These are phyloP conservation scores for Coemansia sp. DNA, from an alignment of 192 early-diverging fungal genomes.

Conservation along the genomic window DNA sequence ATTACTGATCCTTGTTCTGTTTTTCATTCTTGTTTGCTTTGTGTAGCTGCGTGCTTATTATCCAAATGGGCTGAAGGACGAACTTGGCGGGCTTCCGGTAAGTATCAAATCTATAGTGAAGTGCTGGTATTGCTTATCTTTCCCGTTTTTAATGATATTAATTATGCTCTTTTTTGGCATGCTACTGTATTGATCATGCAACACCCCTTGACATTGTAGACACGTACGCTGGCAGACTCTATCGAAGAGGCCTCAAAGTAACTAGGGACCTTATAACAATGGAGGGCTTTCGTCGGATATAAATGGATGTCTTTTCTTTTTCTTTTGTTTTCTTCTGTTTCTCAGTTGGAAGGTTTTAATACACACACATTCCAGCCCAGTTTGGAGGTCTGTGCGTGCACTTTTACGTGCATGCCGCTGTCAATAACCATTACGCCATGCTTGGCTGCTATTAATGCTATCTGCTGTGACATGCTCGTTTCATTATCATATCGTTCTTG, in stretches of 20 bases:
- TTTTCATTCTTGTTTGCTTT: conserved; percentile 2
- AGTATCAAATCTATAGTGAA: neutral
- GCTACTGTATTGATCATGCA: neutral
- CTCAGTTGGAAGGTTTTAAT: no score
- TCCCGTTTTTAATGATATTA: neutral
- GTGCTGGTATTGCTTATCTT: neutral
- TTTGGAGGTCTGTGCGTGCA: no score
- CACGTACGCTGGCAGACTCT: conserved; percentile 35
- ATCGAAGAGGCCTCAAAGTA: conserved; percentile 31
- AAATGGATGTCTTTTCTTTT: no score
- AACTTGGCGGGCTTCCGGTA: conserved; percentile 58
- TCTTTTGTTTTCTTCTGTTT: no score
- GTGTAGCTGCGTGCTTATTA: conserved; percentile 60
- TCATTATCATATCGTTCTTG: no score
- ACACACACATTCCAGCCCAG: no score
- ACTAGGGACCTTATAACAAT: no score
- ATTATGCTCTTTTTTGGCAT: neutral
- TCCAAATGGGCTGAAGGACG: conserved; percentile 67
- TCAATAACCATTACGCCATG: no score
- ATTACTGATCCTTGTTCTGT: neutral
- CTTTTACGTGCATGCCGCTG: no score
- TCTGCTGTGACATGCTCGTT: no score
- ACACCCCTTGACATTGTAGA: conserved; percentile 6
- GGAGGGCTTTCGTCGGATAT: no score
- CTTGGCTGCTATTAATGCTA: no score